These are phyloP conservation scores for Penstemon barbatus DNA, from an alignment of 257 asterid species.

Conservation along the genomic window DNA sequence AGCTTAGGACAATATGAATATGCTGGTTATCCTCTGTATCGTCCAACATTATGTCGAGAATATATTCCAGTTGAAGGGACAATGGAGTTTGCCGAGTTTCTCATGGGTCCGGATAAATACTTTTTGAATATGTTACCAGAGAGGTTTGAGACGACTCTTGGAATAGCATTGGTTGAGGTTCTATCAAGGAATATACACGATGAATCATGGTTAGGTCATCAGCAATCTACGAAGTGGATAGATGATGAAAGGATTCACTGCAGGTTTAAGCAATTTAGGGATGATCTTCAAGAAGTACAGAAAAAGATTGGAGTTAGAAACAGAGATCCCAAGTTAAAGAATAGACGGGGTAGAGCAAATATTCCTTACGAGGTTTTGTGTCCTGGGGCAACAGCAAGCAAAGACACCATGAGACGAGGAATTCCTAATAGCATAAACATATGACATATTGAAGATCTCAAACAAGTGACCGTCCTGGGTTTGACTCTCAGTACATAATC, in stretches of 20 bases:
- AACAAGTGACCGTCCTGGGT: too few species aligned
- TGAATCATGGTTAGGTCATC: slow-evolving; percentile 41
- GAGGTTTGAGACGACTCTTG: slow-evolving; percentile 40
- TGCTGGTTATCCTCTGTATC: slow-evolving; percentile 49
- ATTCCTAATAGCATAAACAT: slow-evolving; percentile 43
- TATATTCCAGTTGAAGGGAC: slow-evolving; percentile 52
- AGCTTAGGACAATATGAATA: slow-evolving; percentile 46
- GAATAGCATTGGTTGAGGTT: slow-evolving; percentile 45
- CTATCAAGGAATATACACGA: slow-evolving; percentile 34
- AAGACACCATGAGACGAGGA: slow-evolving; percentile 32
- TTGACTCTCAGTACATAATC: too few species aligned
- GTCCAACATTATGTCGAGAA: slow-evolving; percentile 38
- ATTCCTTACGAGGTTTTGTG: slow-evolving; percentile 38
- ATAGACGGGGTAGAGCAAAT: slow-evolving; percentile 40
- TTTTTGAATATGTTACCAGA: slow-evolving; percentile 44
- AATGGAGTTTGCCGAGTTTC: slow-evolving; percentile 51
- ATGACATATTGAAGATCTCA: slow-evolving; percentile 21
- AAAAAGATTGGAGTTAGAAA: slow-evolving; percentile 39
- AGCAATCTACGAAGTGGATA: slow-evolving; percentile 34
- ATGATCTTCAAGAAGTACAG: slow-evolving; percentile 44
- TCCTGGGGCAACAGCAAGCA: slow-evolving; percentile 35
- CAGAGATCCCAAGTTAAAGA: slow-evolving; percentile 43
- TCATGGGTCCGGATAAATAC: slow-evolving; percentile 40
- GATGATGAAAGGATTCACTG: slow-evolving; percentile 38
- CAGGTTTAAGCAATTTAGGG: slow-evolving; percentile 36